Evolutionary conservation across 306 rosid species (phyloP), one percentile per base, ranked within the genome.

Genomic region (Rubus parviflorus): DNA sequence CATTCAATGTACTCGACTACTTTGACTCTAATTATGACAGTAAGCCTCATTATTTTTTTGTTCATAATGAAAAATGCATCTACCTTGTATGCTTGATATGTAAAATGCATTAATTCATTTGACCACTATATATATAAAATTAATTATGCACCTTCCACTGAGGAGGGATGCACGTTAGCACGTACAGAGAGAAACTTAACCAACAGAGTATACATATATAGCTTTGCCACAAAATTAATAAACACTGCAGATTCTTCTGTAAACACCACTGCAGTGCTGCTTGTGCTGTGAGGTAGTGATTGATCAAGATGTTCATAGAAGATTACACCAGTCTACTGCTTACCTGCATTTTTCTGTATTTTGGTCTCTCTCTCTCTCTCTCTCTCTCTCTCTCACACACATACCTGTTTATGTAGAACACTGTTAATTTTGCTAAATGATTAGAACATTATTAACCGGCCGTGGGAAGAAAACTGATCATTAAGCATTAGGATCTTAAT

Each of bases 331-430:
- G 61, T 45, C 54, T 85, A 3, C 63, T 86, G 37, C 73, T 89
- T 76, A 76, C 80, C 65, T 46, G 13, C 82, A 65, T 85, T 81
- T 52, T 83, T 73, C 84, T 86, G 3, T 63, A 69, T 67, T 83
- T 90, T 77, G 98, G 98, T 91, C 60, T 74, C 78, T 74, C 41
- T 65, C 73, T 82, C 60, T 75, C 75, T 25, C 30, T 64, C 9
- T 79, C 15, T 87, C 60, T 70, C 3, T 78, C 19, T 43, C 20
- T 3, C 10, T 11, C 22, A 53, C 17, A 52, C 53, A 48, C 53
- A 13, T n/a, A 15, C 6, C 14, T 14, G 9, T 62, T 5, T 62
- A 7, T 35, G 43, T 35, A 62, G 35, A 62, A 2, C 7, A 42
- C 2, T 42, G 6, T 42, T 2, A 42, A 4, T 30, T 30, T 30